A percentile compares a stretch with the other conserved stretches of the same genome.
Conservation (phyloP, 2,329 filamentous ascomycete genomes). For the Clarireedia paspali region DNA sequence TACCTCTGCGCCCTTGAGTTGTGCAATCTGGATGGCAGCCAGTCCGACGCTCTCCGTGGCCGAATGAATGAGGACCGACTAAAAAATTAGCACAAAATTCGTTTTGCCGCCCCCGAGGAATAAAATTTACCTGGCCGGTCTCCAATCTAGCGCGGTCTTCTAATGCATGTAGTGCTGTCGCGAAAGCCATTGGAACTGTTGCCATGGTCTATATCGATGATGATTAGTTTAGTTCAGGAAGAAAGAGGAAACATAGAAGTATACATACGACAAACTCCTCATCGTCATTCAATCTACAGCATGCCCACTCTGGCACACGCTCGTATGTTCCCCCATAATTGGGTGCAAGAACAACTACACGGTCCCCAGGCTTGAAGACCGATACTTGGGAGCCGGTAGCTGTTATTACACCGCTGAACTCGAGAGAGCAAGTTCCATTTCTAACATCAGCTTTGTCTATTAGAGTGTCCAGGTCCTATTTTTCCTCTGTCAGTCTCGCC, state of each 20-base stretch:
- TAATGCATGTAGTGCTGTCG: slow-evolving; percentile 15
- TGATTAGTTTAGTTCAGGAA: no score
- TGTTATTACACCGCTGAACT: slow-evolving; percentile 26
- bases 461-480: slow-evolving; percentile 20
- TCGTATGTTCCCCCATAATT: slow-evolving; percentile 25
- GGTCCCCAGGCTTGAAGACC: slow-evolving; percentile 15
- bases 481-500: no score
- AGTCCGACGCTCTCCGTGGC: slow-evolving; percentile 15
- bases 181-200: no score
- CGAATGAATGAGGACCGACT: slow-evolving; percentile 16
- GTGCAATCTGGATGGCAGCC: slow-evolving; percentile 16
- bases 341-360: slow-evolving; percentile 16
- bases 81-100: background rate
- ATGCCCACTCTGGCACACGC: no score
- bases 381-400: slow-evolving; percentile 11
- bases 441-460: slow-evolving; percentile 21
- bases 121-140: slow-evolving; percentile 9
- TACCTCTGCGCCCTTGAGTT: slow-evolving; percentile 8
- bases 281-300: no score
- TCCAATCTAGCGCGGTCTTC: slow-evolving; percentile 24
- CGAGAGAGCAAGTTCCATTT: slow-evolving; percentile 20
- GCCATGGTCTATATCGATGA: no score
- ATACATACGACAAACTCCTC: no score
- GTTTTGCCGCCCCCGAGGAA: background rate
- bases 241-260: no score